These are phyloP conservation scores for Stellera chamaejasme DNA, from an alignment of 345 rosid genomes.

Conservation along the genomic window DNA sequence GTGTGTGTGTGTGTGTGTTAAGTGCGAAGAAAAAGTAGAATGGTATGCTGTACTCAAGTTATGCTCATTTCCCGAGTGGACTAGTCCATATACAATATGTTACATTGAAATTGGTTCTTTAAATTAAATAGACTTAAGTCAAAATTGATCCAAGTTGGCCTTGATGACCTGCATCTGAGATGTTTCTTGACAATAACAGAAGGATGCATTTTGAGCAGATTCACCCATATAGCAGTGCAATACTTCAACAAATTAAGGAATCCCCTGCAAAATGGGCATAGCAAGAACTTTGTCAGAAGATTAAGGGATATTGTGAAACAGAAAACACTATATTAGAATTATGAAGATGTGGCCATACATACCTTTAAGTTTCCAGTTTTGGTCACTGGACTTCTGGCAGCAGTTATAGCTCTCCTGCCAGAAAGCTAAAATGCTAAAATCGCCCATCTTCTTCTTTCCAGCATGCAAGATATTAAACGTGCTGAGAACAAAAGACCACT, in stretches of 20 bases:
- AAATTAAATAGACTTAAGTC: too few species aligned
- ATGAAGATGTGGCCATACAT: neutral
- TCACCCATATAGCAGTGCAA: neutral
- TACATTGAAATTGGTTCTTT: too few species aligned
- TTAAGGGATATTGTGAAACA: neutral
- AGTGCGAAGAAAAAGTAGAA: too few species aligned
- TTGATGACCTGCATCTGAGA: conserved; percentile 43
- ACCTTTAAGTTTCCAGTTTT: conserved; percentile 55
- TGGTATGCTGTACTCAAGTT: too few species aligned
- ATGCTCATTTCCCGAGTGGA: too few species aligned
- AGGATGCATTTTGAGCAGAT: conserved; percentile 8
- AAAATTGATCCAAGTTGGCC: too few species aligned
- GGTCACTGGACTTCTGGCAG: conserved; percentile 50
- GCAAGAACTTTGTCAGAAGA: conserved; percentile 2
- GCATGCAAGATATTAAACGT: conserved; percentile 48
- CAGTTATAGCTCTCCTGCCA: conserved; percentile 60
- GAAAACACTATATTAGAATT: too few species aligned
- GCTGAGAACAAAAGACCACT: conserved; percentile 88
- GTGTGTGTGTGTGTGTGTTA: too few species aligned
- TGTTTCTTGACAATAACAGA: conserved; percentile 23
- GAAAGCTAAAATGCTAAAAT: conserved; percentile 70
- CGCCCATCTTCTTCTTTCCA: conserved; percentile 52
- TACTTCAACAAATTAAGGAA: conserved; percentile 18
- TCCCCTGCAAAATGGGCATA: conserved; percentile 39
- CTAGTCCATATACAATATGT: too few species aligned